Percentiles rank a stretch among this genome's conserved stretches.
phyloP scores from a whole-genome alignment of 805 yeast species.

The Myxozyma sirexii region DNA sequence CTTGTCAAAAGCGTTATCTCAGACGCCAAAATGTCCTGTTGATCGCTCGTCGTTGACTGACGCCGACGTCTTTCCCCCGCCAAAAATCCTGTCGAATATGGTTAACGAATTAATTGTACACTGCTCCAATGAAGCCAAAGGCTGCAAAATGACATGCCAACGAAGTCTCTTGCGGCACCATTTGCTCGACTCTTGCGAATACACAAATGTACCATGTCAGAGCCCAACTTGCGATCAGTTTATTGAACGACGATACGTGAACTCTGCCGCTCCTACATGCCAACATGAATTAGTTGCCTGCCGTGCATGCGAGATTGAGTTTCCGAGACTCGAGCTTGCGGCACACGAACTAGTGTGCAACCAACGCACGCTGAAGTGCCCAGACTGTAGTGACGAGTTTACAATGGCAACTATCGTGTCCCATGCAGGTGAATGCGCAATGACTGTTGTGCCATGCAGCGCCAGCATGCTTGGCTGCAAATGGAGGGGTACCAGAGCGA shows the following conservation, averaged over 20 bases:
- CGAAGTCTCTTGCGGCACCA: slow-evolving; percentile 63
- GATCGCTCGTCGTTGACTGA: slow-evolving; percentile 56
- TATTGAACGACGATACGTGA: slow-evolving; percentile 33
- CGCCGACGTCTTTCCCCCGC: slow-evolving; percentile 52
- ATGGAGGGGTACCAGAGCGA: slow-evolving; percentile 36
- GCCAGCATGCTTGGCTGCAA: slow-evolving; percentile 40
- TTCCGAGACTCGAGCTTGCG: slow-evolving; percentile 13
- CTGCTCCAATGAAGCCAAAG: slow-evolving; percentile 56
- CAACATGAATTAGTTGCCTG: slow-evolving; percentile 11
- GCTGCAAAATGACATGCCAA: slow-evolving; percentile 60
- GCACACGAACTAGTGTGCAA: slow-evolving; percentile 20
- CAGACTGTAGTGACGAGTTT: slow-evolving; percentile 26
- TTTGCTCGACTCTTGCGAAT: slow-evolving; percentile 47
- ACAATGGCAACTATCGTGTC: slow-evolving; percentile 20
- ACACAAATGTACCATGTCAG: slow-evolving; percentile 46
- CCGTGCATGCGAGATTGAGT: slow-evolving; percentile 26
- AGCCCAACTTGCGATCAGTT: slow-evolving; percentile 36
- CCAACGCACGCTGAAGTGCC: slow-evolving; percentile 28
- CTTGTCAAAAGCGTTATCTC: slow-evolving; percentile 41
- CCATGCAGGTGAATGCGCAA: slow-evolving; percentile 35
- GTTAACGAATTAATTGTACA: slow-evolving; percentile 61
- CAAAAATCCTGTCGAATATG: slow-evolving; percentile 60
- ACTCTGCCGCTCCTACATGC: background rate
- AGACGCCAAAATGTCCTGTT: slow-evolving; percentile 54
- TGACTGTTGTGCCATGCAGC: slow-evolving; percentile 34